Evolutionary conservation across 495 filamentous ascomycete genomes (phyloP).

Genomic region (Oleoguttula mirabilis): DNA sequence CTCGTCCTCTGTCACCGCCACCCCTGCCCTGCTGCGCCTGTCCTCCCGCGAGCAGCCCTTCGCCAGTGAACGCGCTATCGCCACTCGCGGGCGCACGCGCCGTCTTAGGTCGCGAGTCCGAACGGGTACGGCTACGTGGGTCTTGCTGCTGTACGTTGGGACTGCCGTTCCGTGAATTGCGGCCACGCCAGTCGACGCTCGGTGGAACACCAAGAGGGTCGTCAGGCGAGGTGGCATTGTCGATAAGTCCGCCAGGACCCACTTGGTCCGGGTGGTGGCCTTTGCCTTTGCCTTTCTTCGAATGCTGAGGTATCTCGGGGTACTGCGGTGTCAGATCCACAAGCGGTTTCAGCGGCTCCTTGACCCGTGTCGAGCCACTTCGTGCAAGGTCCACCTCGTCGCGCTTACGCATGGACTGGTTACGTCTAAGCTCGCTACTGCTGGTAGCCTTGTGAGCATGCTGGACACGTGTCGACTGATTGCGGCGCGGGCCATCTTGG

Average conservation of each 20-base stretch:
- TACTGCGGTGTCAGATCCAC: slow-evolving; percentile 67
- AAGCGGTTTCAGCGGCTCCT: slow-evolving; percentile 46
- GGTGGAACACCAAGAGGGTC: slow-evolving; percentile 40
- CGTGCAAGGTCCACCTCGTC: slow-evolving; percentile 10
- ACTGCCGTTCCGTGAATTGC: slow-evolving; percentile 1
- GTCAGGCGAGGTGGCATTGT: slow-evolving; percentile 49
- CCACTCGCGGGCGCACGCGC: slow-evolving; percentile 7
- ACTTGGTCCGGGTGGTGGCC: slow-evolving; percentile 50
- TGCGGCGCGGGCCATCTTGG: slow-evolving; percentile 15
- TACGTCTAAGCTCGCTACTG: slow-evolving; percentile 22
- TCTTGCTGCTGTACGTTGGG: slow-evolving; percentile 1
- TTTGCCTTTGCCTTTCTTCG: slow-evolving; percentile 48
- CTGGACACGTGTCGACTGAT: slow-evolving; percentile 5
- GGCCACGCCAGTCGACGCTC: slow-evolving; percentile 39
- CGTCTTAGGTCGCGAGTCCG: slow-evolving; percentile 1
- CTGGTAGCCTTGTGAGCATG: slow-evolving; percentile 6
- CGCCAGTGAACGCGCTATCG: slow-evolving; percentile 24
- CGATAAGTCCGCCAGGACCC: slow-evolving; percentile 45
- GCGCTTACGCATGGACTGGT: slow-evolving; percentile 23
- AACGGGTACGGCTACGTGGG: slow-evolving; percentile 1
- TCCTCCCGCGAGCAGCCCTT: slow-evolving; percentile 22
- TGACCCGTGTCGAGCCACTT: slow-evolving; percentile 9
- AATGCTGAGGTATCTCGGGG: slow-evolving; percentile 60
- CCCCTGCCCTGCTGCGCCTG: slow-evolving; percentile 23
- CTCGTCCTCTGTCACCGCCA: slow-evolving; percentile 33